Base-by-base conservation (phyloP, 1,284 basidiomycete species). In the Sanghuangporus weigelae region DNA sequence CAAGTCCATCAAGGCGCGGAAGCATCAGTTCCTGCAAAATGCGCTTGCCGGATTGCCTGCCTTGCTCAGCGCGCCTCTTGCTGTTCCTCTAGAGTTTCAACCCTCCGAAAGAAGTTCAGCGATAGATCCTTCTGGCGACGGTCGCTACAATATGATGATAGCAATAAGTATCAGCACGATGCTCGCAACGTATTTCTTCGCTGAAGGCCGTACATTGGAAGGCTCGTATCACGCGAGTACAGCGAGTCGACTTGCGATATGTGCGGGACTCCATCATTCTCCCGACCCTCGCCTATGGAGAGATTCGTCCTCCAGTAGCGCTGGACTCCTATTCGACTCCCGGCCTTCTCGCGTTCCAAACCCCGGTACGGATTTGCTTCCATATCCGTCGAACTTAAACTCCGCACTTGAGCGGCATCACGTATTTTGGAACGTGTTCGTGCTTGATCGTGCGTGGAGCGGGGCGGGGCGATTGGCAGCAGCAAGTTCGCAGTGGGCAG, bases 211-310 rank as follows among this genome's bases (percentile, higher is more conserved):
- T 23, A 19, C 39, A 7, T 40, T 66, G 6, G 64, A 66, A 23
- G 64, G 64, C 19, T 42, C 60, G 3, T 66, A 66, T 38, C 64
- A 66, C 44, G 53, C 64, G 16, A 66, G 59, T 23, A 63, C 51
- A n/a, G 64, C 64, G 12, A 12, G 57, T 11, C 60, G 55, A 11
- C 53, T 66, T 21, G 60, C 57, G 19, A 38, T 63, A 16, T 59
- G 50, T 23, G 57, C 57, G 16, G 64, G 64, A 16, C 57, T 66
- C 19, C 63, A 64, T 42, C 58, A 42, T 19, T n/a, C 57, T 16
- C 62, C 40, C 10, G 42, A 56, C 19, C 58, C 62, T 10, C 55
- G 36, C 14, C 14, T 55, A 7, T 55, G 49, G 35, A 21, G 21
- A 36, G 23, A 50, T 5, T 19, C 35, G 16, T 5, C 19, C 7